Evolutionary conservation across 2,329 filamentous ascomycete genomes (phyloP).

Genomic region (Hymenoscyphus fraxineus): DNA sequence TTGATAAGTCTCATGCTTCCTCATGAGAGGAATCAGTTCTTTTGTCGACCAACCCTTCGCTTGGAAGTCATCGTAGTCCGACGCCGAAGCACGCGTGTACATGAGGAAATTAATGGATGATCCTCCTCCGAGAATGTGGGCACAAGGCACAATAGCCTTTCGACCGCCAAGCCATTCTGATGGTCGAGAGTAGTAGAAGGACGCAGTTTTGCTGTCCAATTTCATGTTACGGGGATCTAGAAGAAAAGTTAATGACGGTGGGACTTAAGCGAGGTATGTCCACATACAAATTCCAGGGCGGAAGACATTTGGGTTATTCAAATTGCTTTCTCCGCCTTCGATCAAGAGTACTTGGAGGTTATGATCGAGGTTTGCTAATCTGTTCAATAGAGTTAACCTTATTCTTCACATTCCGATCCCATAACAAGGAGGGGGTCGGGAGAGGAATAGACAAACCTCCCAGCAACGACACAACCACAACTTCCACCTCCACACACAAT

Average conservation of each 20-base stretch:
- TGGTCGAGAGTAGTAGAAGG: slow-evolving; percentile 67
- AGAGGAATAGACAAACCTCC: slow-evolving; percentile 31
- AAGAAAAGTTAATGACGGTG: slow-evolving; percentile 22
- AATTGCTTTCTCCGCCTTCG: slow-evolving; percentile 51
- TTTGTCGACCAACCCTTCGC: slow-evolving; percentile 49
- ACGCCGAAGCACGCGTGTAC: slow-evolving; percentile 43
- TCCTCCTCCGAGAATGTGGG: slow-evolving; percentile 58
- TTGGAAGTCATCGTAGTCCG: slow-evolving; percentile 53
- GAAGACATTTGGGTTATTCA: slow-evolving; percentile 47
- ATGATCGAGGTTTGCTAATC: slow-evolving; percentile 47
- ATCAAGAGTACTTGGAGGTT: slow-evolving; percentile 47
- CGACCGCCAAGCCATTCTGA: slow-evolving; percentile 58
- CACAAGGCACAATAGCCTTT: slow-evolving; percentile 42
- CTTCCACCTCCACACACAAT: slow-evolving; percentile 49
- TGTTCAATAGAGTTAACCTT: slow-evolving; percentile 31
- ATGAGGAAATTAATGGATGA: slow-evolving; percentile 59
- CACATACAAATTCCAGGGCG: slow-evolving; percentile 49
- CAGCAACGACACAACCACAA: slow-evolving; percentile 48
- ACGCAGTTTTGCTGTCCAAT: slow-evolving; percentile 50
- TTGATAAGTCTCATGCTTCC: slow-evolving; percentile 56
- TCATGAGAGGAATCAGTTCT: slow-evolving; percentile 51
- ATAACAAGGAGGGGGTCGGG: background rate
- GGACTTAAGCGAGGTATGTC: slow-evolving; percentile 41
- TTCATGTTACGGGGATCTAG: slow-evolving; percentile 34
- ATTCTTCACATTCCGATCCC: background rate